phyloP scores from a whole-genome alignment of 495 filamentous ascomycete species.

The Daldinia loculata region DNA sequence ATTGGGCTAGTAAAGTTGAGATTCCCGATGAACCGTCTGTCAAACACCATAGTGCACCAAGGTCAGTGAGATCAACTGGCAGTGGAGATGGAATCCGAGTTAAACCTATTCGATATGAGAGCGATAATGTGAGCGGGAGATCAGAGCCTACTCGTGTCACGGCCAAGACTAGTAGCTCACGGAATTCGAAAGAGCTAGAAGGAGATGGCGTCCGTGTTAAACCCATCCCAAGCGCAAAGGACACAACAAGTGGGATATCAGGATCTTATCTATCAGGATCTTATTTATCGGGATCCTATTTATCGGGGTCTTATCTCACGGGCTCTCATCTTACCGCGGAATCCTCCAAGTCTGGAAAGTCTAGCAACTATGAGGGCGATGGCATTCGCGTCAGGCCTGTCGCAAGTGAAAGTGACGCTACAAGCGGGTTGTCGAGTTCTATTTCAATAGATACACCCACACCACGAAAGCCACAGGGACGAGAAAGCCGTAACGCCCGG shows the following conservation, averaged over 20 bases:
- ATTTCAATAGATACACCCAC: conserved; percentile 2
- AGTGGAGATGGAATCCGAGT: conserved; percentile 44
- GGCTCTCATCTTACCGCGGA: conserved; percentile 14
- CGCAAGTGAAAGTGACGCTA: conserved; percentile 45
- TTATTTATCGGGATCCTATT: neutral
- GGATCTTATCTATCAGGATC: conserved; percentile 22
- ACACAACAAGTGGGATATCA: conserved; percentile 25
- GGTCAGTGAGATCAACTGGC: conserved; percentile 33
- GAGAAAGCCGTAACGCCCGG: conserved; percentile 35
- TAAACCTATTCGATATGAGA: conserved; percentile 28
- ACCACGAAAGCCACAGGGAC: conserved; percentile 12
- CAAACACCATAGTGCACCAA: conserved; percentile 20
- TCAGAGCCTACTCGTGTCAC: conserved; percentile 26
- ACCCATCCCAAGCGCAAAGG: conserved; percentile 38
- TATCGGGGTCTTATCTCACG: neutral
- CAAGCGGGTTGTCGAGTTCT: conserved; percentile 20
- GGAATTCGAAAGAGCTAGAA: conserved; percentile 36
- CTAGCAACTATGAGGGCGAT: conserved; percentile 43
- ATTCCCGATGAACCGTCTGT: conserved; percentile 43
- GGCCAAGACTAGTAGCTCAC: conserved; percentile 9
- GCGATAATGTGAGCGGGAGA: conserved; percentile 33
- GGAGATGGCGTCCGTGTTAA: conserved; percentile 50
- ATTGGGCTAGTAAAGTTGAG: conserved; percentile 60
- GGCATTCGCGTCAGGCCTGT: conserved; percentile 50
- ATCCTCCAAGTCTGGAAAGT: conserved; percentile 27